A percentile compares a stretch with the other conserved stretches of the same genome.
Evolutionary conservation across 768 basidiomycete species (phyloP).

Genomic region (Boletales sp.): DNA sequence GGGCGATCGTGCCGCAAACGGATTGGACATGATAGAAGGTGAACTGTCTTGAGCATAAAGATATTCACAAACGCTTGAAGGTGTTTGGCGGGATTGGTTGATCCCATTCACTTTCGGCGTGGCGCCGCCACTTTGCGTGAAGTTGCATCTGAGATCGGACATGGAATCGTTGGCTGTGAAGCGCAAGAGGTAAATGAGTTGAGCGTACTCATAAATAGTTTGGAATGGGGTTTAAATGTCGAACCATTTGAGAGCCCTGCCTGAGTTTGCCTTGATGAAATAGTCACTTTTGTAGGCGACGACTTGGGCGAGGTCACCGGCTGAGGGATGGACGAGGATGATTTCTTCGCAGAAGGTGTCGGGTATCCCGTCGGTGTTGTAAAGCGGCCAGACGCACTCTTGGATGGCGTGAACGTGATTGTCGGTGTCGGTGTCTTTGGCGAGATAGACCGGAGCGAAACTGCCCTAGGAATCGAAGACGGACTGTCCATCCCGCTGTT

Average conservation of each 20-base stretch:
- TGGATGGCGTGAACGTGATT: constrained; percentile 34
- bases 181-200: constrained; percentile 43
- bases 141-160: constrained; percentile 37
- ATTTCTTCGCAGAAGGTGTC: constrained; percentile 52
- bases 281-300: constrained; percentile 30
- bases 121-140: constrained; percentile 23
- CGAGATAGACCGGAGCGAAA: constrained; percentile 34
- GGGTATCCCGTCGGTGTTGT: constrained; percentile 21
- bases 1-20: constrained; percentile 53
- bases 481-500: constrained; percentile 28
- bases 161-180: constrained; percentile 32
- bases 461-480: constrained; percentile 50
- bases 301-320: constrained; percentile 41
- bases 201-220: constrained; percentile 53
- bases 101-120: constrained; percentile 30
- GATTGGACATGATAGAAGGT: constrained; percentile 49
- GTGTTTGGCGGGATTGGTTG: constrained; percentile 13
- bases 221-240: constrained; percentile 51
- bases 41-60: constrained; percentile 27
- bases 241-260: constrained; percentile 52
- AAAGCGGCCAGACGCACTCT: constrained; percentile 26
- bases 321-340: constrained; percentile 63
- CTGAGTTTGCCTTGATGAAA: constrained; percentile 21
- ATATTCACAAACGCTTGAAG: constrained; percentile 23
- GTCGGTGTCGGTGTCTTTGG: constrained; percentile 22